Evolutionary conservation across 768 basidiomycete genomes (phyloP).

Genomic region (Hypholoma fasciculare): DNA sequence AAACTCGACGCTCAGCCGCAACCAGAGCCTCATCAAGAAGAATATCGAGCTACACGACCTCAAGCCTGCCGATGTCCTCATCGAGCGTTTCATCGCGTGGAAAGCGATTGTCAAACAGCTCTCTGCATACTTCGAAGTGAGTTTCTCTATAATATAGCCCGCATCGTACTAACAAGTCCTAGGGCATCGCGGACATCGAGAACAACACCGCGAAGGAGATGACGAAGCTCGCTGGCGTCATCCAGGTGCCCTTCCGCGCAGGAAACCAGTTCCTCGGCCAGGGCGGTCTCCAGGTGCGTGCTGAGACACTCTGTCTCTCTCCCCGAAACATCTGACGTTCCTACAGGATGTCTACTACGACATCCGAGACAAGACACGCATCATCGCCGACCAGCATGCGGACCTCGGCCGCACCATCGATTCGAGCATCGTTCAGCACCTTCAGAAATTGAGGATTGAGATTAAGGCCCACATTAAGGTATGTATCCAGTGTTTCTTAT

Average conservation of each 20-base stretch:
- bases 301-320: neutral
- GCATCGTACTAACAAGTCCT: neutral
- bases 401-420: conserved; percentile 96
- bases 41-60: conserved; percentile 90
- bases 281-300: conserved; percentile 78
- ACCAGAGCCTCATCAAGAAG: conserved; percentile 91
- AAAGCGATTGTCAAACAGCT: conserved; percentile 97
- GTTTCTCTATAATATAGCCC: neutral
- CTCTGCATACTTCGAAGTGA: conserved; percentile 83
- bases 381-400: conserved; percentile 94
- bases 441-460: conserved; percentile 91
- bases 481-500: conserved; percentile 6
- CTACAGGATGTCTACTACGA: conserved; percentile 85
- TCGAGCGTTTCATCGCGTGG: conserved; percentile 93
- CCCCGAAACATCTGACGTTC: neutral
- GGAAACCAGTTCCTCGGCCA: conserved; percentile 99
- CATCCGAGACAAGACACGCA: conserved; percentile 90
- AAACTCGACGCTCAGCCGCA: conserved; percentile 72
- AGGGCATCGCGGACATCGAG: conserved; percentile 81
- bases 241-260: conserved; percentile 94
- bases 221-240: conserved; percentile 90
- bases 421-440: conserved; percentile 94
- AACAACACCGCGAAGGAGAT: conserved; percentile 93
- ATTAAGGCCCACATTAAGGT: conserved; percentile 99
- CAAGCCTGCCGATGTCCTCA: conserved; percentile 92